Evolutionary conservation across 2,329 filamentous ascomycete species (phyloP).

Genomic region (Alternaria postmessia): DNA sequence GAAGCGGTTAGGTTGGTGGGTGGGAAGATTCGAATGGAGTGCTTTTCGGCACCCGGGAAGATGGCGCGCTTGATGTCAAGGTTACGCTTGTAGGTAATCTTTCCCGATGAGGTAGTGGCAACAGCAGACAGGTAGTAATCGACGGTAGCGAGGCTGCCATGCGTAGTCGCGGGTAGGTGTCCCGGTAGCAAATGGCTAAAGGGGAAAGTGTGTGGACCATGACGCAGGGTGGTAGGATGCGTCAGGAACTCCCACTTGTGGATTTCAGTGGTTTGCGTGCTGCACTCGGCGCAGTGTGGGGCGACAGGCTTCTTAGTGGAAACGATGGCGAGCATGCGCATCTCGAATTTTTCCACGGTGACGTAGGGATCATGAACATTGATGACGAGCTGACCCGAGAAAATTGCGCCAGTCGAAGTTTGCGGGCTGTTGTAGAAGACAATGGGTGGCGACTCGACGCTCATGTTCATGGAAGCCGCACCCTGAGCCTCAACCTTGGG

Average conservation of each 20-base stretch:
- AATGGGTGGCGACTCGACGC: conserved; percentile 85
- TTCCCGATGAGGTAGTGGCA: conserved; percentile 65
- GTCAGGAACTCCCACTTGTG: conserved; percentile 78
- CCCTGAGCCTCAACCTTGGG: conserved; percentile 50
- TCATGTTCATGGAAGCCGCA: conserved; percentile 64
- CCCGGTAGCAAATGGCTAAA: conserved; percentile 89
- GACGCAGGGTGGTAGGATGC: conserved; percentile 42
- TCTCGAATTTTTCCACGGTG: conserved; percentile 73
- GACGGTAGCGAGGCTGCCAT: conserved; percentile 75
- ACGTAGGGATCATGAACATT: conserved; percentile 72
- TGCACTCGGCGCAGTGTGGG: conserved; percentile 79
- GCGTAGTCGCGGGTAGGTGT: conserved; percentile 82
- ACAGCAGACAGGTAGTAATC: conserved; percentile 73
- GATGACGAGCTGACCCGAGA: conserved; percentile 83
- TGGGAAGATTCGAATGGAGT: conserved; percentile 92
- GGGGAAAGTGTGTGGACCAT: conserved; percentile 78
- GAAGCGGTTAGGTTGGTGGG: conserved; percentile 92
- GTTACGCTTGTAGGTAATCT: conserved; percentile 70
- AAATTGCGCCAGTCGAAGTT: conserved; percentile 80
- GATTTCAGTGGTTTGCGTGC: conserved; percentile 74
- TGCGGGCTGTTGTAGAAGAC: conserved; percentile 81
- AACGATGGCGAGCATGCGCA: conserved; percentile 74
- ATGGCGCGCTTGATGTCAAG: conserved; percentile 83
- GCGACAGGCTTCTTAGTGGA: conserved; percentile 84
- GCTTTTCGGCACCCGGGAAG: conserved; percentile 79